phyloP scores from a whole-genome alignment of 305 asterid species.

The Coffea humblotiana region DNA sequence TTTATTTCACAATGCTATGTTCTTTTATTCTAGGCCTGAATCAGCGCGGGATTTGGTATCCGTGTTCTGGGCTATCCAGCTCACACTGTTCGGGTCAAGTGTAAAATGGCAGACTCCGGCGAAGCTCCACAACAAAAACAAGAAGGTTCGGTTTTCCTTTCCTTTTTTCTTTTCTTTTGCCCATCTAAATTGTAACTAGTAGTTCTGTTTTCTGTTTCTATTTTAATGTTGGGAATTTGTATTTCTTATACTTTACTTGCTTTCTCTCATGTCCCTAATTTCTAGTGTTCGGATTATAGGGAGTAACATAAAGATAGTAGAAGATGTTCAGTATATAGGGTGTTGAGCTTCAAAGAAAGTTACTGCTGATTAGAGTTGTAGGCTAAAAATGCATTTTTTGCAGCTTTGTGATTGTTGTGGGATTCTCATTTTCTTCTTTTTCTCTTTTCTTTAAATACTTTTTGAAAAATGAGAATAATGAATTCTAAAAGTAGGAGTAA shows the following conservation, averaged over 20 bases:
- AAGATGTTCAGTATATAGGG: neutral
- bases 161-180: neutral
- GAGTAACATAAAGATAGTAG: neutral
- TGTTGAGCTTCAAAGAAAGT: neutral
- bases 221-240: neutral
- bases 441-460: neutral
- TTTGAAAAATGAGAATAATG: neutral
- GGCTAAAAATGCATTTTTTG: neutral
- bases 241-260: neutral
- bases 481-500: neutral
- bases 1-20: no score
- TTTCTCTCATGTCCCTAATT: neutral
- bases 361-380: neutral
- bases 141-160: neutral
- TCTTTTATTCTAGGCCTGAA: no score
- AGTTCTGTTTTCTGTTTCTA: no score
- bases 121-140: slow-evolving; percentile 6
- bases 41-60: no score
- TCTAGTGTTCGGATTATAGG: neutral
- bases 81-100: neutral
- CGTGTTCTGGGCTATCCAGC: neutral
- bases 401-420: neutral
- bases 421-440: neutral
- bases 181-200: no score
- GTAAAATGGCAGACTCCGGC: slow-evolving; percentile 14